A percentile compares a stretch with the other conserved stretches of the same genome.
phyloP scores from a whole-genome alignment of 305 asterid genomes.

The Fraxinus floribunda region DNA sequence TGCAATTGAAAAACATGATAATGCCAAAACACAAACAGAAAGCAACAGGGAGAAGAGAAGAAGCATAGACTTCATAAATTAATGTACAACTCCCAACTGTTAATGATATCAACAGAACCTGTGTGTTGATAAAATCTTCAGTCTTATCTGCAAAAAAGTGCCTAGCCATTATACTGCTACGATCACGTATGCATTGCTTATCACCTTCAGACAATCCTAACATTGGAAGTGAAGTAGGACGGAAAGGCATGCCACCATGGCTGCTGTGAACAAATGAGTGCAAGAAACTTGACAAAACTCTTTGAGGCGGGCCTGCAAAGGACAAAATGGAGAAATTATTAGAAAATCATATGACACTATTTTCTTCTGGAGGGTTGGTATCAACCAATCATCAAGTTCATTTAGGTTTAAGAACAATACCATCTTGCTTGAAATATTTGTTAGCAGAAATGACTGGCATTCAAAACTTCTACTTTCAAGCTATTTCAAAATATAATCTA shows the following conservation, averaged over 20 bases:
- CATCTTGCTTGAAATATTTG: slow-evolving; percentile 17
- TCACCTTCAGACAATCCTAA: slow-evolving; percentile 96
- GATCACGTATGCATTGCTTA: slow-evolving; percentile 94
- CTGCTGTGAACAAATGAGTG: slow-evolving; percentile 88
- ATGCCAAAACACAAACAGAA: not conserved
- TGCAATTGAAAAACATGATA: not conserved
- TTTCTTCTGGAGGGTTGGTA: not conserved
- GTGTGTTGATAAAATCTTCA: slow-evolving; percentile 84
- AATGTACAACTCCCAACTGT: slow-evolving; percentile 18
- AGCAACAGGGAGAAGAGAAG: not conserved
- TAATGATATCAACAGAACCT: slow-evolving; percentile 52
- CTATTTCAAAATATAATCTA: not conserved
- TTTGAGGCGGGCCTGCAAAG: slow-evolving; percentile 90
- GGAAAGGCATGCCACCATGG: slow-evolving; percentile 75
- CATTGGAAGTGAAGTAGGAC: slow-evolving; percentile 78
- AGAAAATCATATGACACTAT: slow-evolving; percentile 20
- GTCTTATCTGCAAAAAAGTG: slow-evolving; percentile 92
- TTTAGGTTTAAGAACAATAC: not conserved
- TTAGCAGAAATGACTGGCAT: slow-evolving; percentile 9
- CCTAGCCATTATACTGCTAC: slow-evolving; percentile 98
- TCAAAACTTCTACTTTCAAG: not conserved
- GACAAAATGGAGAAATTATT: not conserved
- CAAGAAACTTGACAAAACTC: slow-evolving; percentile 85
- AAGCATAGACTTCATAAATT: not conserved
- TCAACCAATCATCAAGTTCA: not conserved